phyloP scores from a whole-genome alignment of 208 protist species.

The Eutreptiella sp. region DNA sequence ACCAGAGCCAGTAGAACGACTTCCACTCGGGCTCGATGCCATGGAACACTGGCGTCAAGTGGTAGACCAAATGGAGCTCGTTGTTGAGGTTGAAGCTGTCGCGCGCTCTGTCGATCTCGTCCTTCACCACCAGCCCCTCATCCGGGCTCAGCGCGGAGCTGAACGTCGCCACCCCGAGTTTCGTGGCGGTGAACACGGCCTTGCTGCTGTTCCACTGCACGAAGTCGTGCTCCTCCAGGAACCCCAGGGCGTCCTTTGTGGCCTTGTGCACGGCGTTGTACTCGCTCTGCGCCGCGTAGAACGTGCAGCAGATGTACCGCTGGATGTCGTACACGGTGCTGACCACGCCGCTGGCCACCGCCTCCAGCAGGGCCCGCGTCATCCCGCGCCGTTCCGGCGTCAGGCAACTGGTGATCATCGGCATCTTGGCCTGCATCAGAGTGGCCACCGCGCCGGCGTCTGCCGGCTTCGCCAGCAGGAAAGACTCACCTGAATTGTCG shows the following conservation, averaged over 20 bases:
- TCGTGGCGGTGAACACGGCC: constrained; percentile 31
- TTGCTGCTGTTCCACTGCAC: constrained; percentile 20
- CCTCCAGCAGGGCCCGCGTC: constrained; percentile 58
- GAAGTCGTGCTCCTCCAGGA: constrained; percentile 36
- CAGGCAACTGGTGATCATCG: constrained; percentile 46
- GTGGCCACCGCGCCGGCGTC: constrained; percentile 47
- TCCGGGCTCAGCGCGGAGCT: constrained; percentile 33
- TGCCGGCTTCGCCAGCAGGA: constrained; percentile 48
- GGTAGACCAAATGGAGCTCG: constrained; percentile 46
- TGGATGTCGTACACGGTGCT: constrained; percentile 36
- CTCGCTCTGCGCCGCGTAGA: constrained; percentile 28
- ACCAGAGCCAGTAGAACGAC: constrained; percentile 21
- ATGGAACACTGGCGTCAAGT: constrained; percentile 37
- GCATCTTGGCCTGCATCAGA: constrained; percentile 47
- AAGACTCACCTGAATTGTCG: constrained; percentile 70
- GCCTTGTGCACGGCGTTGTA: constrained; percentile 33
- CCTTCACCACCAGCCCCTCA: constrained; percentile 42
- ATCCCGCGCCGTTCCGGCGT: constrained; percentile 25
- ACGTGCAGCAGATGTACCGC: constrained; percentile 45
- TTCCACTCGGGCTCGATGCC: constrained; percentile 39
- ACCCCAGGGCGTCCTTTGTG: constrained; percentile 29
- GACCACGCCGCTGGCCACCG: constrained; percentile 60
- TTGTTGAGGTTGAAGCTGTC: constrained; percentile 36
- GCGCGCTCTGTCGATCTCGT: constrained; percentile 29
- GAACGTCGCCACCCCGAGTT: constrained; percentile 36